Conservation (phyloP, 2,329 filamentous ascomycete genomes). For the Pseudogymnoascus sp. region DNA sequence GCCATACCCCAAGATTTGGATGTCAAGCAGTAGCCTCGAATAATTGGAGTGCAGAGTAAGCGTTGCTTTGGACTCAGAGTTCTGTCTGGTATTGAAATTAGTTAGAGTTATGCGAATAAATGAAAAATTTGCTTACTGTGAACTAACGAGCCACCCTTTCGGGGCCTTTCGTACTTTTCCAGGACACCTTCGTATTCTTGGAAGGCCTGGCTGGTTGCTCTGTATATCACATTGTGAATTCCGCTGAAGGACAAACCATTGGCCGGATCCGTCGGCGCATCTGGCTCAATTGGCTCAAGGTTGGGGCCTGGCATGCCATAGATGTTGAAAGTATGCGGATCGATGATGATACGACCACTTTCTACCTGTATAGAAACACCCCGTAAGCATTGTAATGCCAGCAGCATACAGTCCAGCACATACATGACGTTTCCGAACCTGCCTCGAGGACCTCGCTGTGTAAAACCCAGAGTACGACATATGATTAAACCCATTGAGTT, state of each 20-base stretch:
- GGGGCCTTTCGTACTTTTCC: conserved; percentile 5
- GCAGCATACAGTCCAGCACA: not conserved
- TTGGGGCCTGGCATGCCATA: conserved; percentile 13
- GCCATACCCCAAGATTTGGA: conserved; percentile 29
- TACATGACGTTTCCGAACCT: conserved; percentile 16
- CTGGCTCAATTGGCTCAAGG: conserved; percentile 10
- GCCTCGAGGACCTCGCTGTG: conserved; percentile 15
- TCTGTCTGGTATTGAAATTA: conserved; percentile 6
- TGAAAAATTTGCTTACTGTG: conserved; percentile 10
- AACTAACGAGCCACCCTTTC: not conserved
- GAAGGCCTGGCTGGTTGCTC: conserved; percentile 13
- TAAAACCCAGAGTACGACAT: conserved; percentile 19
- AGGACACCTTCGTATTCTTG: conserved; percentile 13
- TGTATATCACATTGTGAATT: conserved; percentile 15
- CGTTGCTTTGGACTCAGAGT: conserved; percentile 12
- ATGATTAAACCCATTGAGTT: conserved; percentile 16
- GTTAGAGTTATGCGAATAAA: not conserved
- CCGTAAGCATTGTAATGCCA: not conserved
- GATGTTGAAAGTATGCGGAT: conserved; percentile 15
- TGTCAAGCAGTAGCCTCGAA: conserved; percentile 28
- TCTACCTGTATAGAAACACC: conserved; percentile 12
- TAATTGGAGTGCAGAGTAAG: conserved; percentile 24
- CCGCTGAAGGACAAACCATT: not conserved
- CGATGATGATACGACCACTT: conserved; percentile 18
- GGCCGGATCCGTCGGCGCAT: not conserved